Conservation (phyloP, 225 moss, liverwort and hornwort species). For the Bryoerythrophyllum caledonicum region DNA sequence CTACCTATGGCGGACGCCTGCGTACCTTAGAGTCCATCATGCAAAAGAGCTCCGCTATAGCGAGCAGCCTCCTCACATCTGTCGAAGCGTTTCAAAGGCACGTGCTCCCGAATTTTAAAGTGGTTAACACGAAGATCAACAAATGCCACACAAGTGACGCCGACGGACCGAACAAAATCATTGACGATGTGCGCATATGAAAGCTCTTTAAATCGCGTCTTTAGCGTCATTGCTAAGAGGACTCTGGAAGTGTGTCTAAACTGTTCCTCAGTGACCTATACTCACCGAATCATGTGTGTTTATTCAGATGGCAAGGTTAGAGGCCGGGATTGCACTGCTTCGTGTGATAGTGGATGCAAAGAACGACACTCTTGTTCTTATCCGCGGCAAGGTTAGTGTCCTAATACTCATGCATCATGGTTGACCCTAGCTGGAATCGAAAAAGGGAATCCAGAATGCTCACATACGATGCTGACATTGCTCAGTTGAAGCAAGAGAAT, state of each 20-base stretch:
- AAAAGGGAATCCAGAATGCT: not conserved
- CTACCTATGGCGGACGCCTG: slow-evolving; percentile 47
- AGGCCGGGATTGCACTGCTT: slow-evolving; percentile 64
- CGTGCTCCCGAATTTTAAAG: slow-evolving; percentile 82
- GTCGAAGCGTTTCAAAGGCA: slow-evolving; percentile 81
- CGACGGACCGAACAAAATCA: slow-evolving; percentile 41
- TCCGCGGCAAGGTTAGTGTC: slow-evolving; percentile 82
- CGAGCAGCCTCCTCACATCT: slow-evolving; percentile 47
- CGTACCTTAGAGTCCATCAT: slow-evolving; percentile 61
- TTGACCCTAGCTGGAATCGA: not conserved
- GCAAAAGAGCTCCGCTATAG: slow-evolving; percentile 53
- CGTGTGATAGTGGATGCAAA: slow-evolving; percentile 96
- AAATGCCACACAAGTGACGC: slow-evolving; percentile 29
- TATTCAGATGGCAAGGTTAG: slow-evolving; percentile 77
- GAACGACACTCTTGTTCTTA: slow-evolving; percentile 92
- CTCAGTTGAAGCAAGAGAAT: slow-evolving; percentile 96
- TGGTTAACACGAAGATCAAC: slow-evolving; percentile 33
- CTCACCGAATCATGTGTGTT: slow-evolving; percentile 2
- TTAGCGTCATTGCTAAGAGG: not conserved
- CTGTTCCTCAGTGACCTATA: slow-evolving; percentile 10
- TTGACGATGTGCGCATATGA: slow-evolving; percentile 59
- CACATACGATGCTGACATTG: not conserved
- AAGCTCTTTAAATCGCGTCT: slow-evolving; percentile 6
- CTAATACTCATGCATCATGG: not conserved
- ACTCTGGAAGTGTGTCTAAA: not conserved